A percentile compares a stretch with the other conserved stretches of the same genome.
These are phyloP conservation scores for Lentinula sp. DNA, from an alignment of 768 basidiomycete genomes.

Conservation along the genomic window DNA sequence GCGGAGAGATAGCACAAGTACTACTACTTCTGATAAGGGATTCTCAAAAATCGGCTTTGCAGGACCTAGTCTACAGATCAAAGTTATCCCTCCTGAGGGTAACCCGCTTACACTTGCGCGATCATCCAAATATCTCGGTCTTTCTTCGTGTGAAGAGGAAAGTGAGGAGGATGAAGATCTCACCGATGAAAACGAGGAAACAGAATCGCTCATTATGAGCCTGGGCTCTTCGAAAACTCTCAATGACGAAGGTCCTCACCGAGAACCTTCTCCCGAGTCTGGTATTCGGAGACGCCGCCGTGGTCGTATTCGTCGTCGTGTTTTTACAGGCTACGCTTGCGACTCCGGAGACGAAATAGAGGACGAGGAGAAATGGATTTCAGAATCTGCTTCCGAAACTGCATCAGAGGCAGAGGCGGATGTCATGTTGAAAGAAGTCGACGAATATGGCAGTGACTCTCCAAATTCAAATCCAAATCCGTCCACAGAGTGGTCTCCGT, in stretches of 20 bases:
- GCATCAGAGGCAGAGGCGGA: slow-evolving; percentile 15
- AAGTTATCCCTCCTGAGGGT: background rate
- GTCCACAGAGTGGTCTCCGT: background rate
- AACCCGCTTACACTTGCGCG: background rate
- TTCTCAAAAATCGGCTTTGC: background rate
- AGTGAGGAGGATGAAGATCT: background rate
- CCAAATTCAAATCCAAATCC: background rate
- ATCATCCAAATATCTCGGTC: background rate
- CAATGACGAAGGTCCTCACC: background rate
- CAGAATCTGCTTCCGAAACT: slow-evolving; percentile 7
- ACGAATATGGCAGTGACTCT: background rate
- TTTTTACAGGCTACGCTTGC: slow-evolving; percentile 30
- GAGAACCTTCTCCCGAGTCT: background rate
- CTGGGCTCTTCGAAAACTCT: background rate
- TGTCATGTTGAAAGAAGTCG: background rate
- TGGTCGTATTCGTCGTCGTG: slow-evolving; percentile 18
- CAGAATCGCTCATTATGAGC: background rate
- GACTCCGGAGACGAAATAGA: slow-evolving; percentile 28
- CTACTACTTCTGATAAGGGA: background rate
- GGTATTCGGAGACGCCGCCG: slow-evolving; percentile 12
- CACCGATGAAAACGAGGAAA: background rate
- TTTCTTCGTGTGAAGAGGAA: background rate
- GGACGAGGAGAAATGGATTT: background rate
- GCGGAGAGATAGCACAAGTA: background rate
- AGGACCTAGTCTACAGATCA: background rate